Evolutionary conservation across 2,329 filamentous ascomycete genomes (phyloP), one percentile per base, ranked within the genome.

Genomic region (Phialemoniopsis sp.): DNA sequence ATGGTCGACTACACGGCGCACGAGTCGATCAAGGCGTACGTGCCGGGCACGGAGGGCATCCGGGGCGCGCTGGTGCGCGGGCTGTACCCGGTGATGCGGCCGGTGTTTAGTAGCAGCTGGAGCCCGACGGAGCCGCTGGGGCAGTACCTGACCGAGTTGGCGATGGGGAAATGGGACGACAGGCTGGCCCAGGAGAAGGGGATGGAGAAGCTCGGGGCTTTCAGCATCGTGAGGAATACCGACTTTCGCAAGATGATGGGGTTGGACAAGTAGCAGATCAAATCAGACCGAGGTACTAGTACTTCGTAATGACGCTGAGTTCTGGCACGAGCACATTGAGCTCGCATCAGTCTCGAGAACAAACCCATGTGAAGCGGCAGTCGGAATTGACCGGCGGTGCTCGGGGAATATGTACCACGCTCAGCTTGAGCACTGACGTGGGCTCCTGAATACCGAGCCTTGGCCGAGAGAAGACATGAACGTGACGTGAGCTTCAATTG

Each of bases 1-100:
- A 72, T 63, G 8, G 74, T 89, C 10, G 85, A 89, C 44, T 42
- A 50, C 3, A 36, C 45, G 4, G 44, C 37, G 2, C 76, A 76
- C 46, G 45, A 50, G 2, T 59, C 62, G 10, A 64, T 74, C 42
- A 50, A 57, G 43, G 54, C 61, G 2, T 75, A 70, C 46, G 42
- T 71, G 2, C 69, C 0, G 29, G 51, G 2, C 46, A 47, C 5
- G 53, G 37, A 8, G 21, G 58, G 1, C 2, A 0, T 50, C 8
- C 46, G 48, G 31, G 49, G 38, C 6, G 21, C 48, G 0, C 13
- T 42, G 3, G 13, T 37, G 3, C 31, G 37, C 1, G 4, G 55
- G 2, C 7, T 72, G 3, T 44, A 48, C 0, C 51, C 57, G 1
- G 30, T 54, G 1, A 40, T 66, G 0, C 40, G 56, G 29, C 3